These are phyloP conservation scores for Penicillium sp. DNA, from an alignment of 2,329 filamentous ascomycete genomes.

Conservation along the genomic window DNA sequence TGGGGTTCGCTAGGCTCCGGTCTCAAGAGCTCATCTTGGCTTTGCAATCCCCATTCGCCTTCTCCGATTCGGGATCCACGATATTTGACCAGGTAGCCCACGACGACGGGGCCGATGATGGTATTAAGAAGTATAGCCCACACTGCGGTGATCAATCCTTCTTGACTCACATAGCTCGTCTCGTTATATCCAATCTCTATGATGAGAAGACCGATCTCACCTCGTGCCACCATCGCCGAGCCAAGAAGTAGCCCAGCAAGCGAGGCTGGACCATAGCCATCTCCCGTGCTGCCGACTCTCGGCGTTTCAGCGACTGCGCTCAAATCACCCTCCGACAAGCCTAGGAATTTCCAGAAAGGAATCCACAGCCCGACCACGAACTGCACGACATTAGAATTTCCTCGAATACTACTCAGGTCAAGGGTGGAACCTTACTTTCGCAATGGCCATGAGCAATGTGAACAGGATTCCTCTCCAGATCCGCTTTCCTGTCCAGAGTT, in stretches of 20 bases:
- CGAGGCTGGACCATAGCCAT: conserved; percentile 15
- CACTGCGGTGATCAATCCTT: conserved; percentile 25
- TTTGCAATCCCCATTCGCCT: conserved; percentile 33
- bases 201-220: conserved; percentile 37
- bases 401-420: too few relatives aligned
- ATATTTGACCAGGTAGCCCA: conserved; percentile 30
- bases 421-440: conserved; percentile 25
- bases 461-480: conserved; percentile 36
- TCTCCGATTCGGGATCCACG: conserved; percentile 25
- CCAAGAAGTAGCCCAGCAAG: conserved; percentile 31
- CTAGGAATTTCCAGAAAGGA: conserved; percentile 21
- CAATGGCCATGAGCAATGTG: conserved; percentile 33
- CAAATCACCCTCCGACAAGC: background rate
- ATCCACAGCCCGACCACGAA: conserved; percentile 34
- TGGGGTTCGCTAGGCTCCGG: background rate
- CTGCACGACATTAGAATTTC: conserved; percentile 8
- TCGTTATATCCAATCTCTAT: conserved; percentile 37
- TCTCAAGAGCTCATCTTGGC: background rate
- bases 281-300: background rate
- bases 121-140: conserved; percentile 39
- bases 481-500: conserved; percentile 35
- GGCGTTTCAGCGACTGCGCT: background rate
- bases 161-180: conserved; percentile 25
- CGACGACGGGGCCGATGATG: conserved; percentile 32
- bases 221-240: conserved; percentile 37